phyloP scores from a whole-genome alignment of 2,329 filamentous ascomycete genomes.

The Stachybotrys echinatus region DNA sequence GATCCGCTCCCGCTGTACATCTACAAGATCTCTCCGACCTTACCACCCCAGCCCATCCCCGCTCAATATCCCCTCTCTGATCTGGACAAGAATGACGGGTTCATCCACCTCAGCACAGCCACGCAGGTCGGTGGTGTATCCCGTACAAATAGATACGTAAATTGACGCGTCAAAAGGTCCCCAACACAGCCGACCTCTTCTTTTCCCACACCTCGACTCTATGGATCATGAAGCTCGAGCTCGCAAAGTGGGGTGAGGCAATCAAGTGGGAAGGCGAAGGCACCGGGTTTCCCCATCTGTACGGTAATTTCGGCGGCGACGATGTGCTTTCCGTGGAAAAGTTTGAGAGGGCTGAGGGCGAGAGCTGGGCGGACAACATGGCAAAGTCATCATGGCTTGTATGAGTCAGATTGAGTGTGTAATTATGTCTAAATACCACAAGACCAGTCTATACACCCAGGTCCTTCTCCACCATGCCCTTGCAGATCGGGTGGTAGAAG shows the following conservation, averaged over 20 bases:
- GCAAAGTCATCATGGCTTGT: constrained; percentile 34
- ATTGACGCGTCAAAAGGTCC: no score
- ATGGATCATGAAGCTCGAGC: constrained; percentile 50
- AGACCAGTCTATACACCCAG: constrained; percentile 38
- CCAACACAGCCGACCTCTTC: constrained; percentile 38
- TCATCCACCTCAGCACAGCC: constrained; percentile 55
- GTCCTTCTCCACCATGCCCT: constrained; percentile 81
- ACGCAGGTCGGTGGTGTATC: constrained; percentile 36
- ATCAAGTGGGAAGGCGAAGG: constrained; percentile 47
- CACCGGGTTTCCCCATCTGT: constrained; percentile 51
- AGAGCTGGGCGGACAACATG: constrained; percentile 44
- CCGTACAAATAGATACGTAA: background rate
- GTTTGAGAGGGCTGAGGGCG: constrained; percentile 37
- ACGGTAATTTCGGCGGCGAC: constrained; percentile 48
- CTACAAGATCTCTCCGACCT: constrained; percentile 55
- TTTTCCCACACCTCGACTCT: constrained; percentile 33
- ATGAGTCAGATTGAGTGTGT: constrained; percentile 12
- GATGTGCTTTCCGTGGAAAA: constrained; percentile 43
- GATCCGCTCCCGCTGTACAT: constrained; percentile 36
- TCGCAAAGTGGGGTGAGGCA: constrained; percentile 33
- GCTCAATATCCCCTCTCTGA: constrained; percentile 50
- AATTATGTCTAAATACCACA: background rate
- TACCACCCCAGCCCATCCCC: constrained; percentile 49
- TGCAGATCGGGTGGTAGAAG: constrained; percentile 95
- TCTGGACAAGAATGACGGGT: constrained; percentile 55